Conservation (phyloP, 495 filamentous ascomycete genomes). For the Penicillium tannophilum region DNA sequence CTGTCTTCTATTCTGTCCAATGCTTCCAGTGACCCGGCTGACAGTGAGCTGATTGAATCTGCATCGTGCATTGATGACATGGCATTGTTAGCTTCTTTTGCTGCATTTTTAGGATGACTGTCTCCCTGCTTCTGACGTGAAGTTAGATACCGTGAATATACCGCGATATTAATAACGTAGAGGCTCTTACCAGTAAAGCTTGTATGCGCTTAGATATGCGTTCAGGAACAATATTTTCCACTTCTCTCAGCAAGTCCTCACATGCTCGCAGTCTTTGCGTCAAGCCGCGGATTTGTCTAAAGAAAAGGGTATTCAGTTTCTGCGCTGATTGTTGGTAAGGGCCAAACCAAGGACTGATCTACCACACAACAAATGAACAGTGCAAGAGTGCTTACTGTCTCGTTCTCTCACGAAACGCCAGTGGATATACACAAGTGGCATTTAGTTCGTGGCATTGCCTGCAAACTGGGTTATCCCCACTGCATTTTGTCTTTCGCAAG, state of each 20-base stretch:
- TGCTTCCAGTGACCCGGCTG: background rate
- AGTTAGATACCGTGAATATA: background rate
- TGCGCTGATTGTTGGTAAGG: background rate
- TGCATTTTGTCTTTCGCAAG: constrained; percentile 64
- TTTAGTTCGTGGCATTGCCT: constrained; percentile 54
- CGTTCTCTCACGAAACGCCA: constrained; percentile 55
- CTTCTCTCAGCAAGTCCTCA: background rate
- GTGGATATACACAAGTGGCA: constrained; percentile 50
- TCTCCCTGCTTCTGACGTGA: background rate
- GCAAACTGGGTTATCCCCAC: constrained; percentile 56
- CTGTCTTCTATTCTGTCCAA: background rate
- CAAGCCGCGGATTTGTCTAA: background rate
- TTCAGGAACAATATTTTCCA: background rate
- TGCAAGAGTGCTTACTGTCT: constrained; percentile 5
- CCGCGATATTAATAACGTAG: background rate
- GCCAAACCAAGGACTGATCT: background rate
- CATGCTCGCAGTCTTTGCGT: background rate
- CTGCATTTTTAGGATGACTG: background rate
- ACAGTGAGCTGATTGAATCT: background rate
- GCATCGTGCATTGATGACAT: background rate
- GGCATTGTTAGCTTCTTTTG: background rate
- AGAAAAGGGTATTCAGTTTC: background rate
- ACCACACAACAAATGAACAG: background rate
- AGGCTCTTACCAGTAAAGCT: background rate
- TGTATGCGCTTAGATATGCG: background rate